Evolutionary conservation across 805 yeast species (phyloP).

Genomic region (Torulaspora microellipsoides): DNA sequence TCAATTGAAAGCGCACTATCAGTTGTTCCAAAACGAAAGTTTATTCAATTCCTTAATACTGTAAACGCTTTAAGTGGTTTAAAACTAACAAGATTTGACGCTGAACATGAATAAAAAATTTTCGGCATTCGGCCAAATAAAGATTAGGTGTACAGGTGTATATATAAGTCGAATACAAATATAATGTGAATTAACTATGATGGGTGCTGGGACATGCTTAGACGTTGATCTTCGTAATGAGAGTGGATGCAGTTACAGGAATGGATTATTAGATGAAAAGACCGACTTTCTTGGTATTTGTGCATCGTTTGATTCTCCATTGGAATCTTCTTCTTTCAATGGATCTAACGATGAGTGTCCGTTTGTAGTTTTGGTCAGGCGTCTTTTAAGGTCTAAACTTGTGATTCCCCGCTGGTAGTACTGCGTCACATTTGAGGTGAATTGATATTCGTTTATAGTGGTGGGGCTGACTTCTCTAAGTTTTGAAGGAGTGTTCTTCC

Average conservation of each 20-base stretch:
- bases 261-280: constrained; percentile 5
- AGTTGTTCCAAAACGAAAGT: too few species aligned
- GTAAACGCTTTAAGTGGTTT: too few species aligned
- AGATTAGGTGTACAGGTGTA: too few species aligned
- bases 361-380: background rate
- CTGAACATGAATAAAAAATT: too few species aligned
- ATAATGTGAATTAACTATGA: too few species aligned
- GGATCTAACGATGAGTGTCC: constrained; percentile 16
- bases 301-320: constrained; percentile 4
- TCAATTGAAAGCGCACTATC: too few species aligned
- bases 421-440: constrained; percentile 6
- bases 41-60: too few species aligned
- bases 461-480: constrained; percentile 3
- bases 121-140: too few species aligned
- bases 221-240: too few species aligned
- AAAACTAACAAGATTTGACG: too few species aligned
- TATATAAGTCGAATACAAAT: too few species aligned
- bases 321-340: constrained; percentile 28
- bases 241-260: constrained; percentile 2
- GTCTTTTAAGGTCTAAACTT: constrained; percentile 18
- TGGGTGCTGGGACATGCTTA: too few species aligned
- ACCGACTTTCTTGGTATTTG: constrained; percentile 1
- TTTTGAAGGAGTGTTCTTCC: background rate
- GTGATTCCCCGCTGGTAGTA: constrained; percentile 10
- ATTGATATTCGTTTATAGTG: constrained; percentile 6